These are phyloP conservation scores for Domatiomyces globalis DNA, from an alignment of 2,329 filamentous ascomycete species.

Conservation along the genomic window DNA sequence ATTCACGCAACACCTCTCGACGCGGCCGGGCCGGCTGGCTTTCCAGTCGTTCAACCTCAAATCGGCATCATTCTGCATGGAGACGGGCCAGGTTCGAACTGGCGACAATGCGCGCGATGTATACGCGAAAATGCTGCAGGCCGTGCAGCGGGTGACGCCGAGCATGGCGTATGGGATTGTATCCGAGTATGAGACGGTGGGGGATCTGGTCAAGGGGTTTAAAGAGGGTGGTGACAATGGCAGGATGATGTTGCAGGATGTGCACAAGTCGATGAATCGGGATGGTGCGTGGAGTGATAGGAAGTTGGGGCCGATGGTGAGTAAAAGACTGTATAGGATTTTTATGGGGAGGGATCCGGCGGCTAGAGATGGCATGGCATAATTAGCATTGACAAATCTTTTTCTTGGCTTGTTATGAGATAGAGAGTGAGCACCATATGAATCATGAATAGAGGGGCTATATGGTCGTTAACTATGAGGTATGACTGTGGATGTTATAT, in stretches of 20 bases:
- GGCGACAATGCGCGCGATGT: constrained; percentile 50
- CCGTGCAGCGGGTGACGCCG: constrained; percentile 56
- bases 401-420: too few species aligned
- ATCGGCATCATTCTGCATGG: constrained; percentile 59
- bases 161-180: constrained; percentile 58
- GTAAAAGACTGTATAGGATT: constrained; percentile 34
- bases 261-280: constrained; percentile 39
- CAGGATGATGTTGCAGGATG: constrained; percentile 46
- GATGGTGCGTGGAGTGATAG: constrained; percentile 32
- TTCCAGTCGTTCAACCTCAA: constrained; percentile 36
- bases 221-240: constrained; percentile 35
- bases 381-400: not conserved
- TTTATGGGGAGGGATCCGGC: constrained; percentile 34
- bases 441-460: too few species aligned
- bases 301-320: constrained; percentile 34
- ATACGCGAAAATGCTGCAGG: constrained; percentile 61
- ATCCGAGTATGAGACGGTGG: constrained; percentile 44
- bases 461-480: too few species aligned
- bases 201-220: constrained; percentile 45
- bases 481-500: too few species aligned
- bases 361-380: constrained; percentile 28
- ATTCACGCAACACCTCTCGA: constrained; percentile 68
- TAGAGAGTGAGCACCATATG: too few species aligned
- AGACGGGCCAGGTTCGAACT: constrained; percentile 57
- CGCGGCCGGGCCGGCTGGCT: constrained; percentile 51